Percentiles rank a stretch among this genome's conserved stretches.
Conservation (phyloP, 2,329 filamentous ascomycete genomes). For the Aspergillus hortae region DNA sequence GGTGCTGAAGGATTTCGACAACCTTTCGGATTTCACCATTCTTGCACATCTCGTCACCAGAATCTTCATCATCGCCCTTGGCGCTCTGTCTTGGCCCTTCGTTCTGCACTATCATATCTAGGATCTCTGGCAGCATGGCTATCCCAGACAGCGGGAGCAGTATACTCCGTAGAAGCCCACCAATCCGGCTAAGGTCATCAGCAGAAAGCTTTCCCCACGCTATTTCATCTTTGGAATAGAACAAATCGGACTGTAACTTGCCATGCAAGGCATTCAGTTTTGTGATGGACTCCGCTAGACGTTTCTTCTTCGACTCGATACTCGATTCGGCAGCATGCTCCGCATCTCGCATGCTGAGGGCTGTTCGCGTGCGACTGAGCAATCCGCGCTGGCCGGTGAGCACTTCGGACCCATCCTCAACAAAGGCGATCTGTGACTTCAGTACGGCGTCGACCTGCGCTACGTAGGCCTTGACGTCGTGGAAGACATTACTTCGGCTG, state of each 20-base stretch:
- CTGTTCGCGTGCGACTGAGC: slow-evolving; percentile 17
- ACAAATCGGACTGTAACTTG: slow-evolving; percentile 62
- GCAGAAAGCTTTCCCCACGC: slow-evolving; percentile 67
- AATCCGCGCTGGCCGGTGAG: slow-evolving; percentile 11
- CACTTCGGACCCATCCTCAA: slow-evolving; percentile 36
- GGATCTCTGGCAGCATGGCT: slow-evolving; percentile 66
- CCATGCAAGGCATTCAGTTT: slow-evolving; percentile 56
- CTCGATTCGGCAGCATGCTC: slow-evolving; percentile 7
- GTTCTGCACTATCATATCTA: slow-evolving; percentile 37
- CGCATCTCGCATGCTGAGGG: slow-evolving; percentile 9
- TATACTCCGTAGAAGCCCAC: slow-evolving; percentile 57
- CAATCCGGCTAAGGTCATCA: slow-evolving; percentile 60
- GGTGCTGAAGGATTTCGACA: slow-evolving; percentile 22
- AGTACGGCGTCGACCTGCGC: slow-evolving; percentile 54
- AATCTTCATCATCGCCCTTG: slow-evolving; percentile 1
- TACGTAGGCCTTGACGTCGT: slow-evolving; percentile 52
- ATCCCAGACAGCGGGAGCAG: slow-evolving; percentile 65
- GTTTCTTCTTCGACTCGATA: slow-evolving; percentile 18
- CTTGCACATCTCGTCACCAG: slow-evolving; percentile 10
- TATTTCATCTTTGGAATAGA: slow-evolving; percentile 70
- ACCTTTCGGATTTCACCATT: slow-evolving; percentile 22
- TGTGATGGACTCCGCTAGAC: slow-evolving; percentile 32
- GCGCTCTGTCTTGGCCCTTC: slow-evolving; percentile 13
- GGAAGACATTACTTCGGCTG: slow-evolving; percentile 61
- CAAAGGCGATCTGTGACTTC: slow-evolving; percentile 59